Percentiles rank a stretch among this genome's conserved stretches.
Evolutionary conservation across 1,284 basidiomycete species (phyloP).

Genomic region (Ustilago tritici): DNA sequence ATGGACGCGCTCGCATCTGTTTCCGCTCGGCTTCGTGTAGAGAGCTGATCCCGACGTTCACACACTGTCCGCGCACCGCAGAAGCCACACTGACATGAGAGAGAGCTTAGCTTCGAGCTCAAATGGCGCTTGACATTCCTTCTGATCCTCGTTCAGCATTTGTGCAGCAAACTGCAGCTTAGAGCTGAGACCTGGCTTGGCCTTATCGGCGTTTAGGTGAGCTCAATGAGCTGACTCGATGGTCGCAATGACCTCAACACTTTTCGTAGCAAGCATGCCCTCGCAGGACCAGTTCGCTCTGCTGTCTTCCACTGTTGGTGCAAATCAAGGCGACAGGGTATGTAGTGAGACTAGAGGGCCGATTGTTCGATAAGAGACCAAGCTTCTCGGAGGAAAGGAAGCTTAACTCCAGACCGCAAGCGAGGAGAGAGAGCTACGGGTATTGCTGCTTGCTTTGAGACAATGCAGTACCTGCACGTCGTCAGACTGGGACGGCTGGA

Average conservation of each 20-base stretch:
- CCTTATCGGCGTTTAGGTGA: not conserved
- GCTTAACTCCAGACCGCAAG: not conserved
- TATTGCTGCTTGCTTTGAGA: not conserved
- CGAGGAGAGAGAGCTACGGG: not conserved
- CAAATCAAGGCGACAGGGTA: not conserved
- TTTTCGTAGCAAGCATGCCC: not conserved
- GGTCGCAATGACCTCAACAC: not conserved
- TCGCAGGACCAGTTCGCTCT: not conserved
- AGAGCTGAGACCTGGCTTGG: not conserved
- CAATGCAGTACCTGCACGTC: not conserved
- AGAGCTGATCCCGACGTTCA: not conserved
- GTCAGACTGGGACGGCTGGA: not conserved
- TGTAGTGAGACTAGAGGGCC: not conserved
- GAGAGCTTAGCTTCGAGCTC: not conserved
- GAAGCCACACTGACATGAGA: not conserved
- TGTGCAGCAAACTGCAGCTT: constrained; percentile 18
- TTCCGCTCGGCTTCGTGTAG: constrained; percentile 18
- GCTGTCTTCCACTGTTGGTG: not conserved
- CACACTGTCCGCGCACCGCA: not conserved
- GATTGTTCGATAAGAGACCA: not conserved
- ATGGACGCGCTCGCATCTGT: not conserved
- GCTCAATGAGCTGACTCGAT: constrained; percentile 9
- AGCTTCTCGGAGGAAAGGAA: not conserved
- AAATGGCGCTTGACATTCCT: constrained; percentile 18
- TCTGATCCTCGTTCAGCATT: constrained; percentile 16